Evolutionary conservation across 2,329 filamentous ascomycete species (phyloP), one percentile per base, ranked within the genome.

Genomic region (Neurospora crassa): DNA sequence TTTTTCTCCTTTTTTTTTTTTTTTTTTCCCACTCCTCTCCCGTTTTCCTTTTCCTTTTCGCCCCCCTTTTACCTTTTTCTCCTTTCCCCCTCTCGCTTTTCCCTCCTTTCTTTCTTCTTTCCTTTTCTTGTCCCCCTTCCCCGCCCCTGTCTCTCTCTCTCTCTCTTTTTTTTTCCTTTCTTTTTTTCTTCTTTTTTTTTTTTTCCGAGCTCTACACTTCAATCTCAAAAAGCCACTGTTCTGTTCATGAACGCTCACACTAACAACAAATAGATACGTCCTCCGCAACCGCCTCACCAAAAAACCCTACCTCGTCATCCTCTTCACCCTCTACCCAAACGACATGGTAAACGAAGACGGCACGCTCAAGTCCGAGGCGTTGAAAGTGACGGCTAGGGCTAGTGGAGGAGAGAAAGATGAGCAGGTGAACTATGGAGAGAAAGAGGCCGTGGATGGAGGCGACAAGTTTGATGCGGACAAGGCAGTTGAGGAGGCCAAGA

Each of bases 201-300:
- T 29, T 29, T n/a, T n/a, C 6, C 6, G n/a, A n/a, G n/a, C n/a
- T n/a, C n/a, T n/a, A n/a, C n/a, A n/a, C n/a, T n/a, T n/a, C n/a
- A n/a, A n/a, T n/a, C n/a, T n/a, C n/a, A n/a, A n/a, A n/a, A n/a
- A n/a, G n/a, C n/a, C n/a, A n/a, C n/a, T 34, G 34, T 34, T 34
- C 3, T 34, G 34, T 5, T 34, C 34, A 34, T 7, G 5, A 34
- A 34, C 2, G 5, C 34, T 34, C 6, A 37, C 34, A 37, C 34
- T 2, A 37, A 37, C 34, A 40, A 40, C 7, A 1, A 11, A 40
- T 10, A 40, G 94, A 87, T 97, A 98, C 82, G 93, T 96, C 72
- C 86, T 98, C 78, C 95, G 94, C 79, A 92, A 97, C 81, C 89
- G 88, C 73, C 81, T 84, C 29, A 95, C 92, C 0, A 88, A 88